A percentile compares a stretch with the other conserved stretches of the same genome.
These are phyloP conservation scores for Claviceps quebecensis DNA, from an alignment of 2,329 filamentous ascomycete genomes.

Conservation along the genomic window DNA sequence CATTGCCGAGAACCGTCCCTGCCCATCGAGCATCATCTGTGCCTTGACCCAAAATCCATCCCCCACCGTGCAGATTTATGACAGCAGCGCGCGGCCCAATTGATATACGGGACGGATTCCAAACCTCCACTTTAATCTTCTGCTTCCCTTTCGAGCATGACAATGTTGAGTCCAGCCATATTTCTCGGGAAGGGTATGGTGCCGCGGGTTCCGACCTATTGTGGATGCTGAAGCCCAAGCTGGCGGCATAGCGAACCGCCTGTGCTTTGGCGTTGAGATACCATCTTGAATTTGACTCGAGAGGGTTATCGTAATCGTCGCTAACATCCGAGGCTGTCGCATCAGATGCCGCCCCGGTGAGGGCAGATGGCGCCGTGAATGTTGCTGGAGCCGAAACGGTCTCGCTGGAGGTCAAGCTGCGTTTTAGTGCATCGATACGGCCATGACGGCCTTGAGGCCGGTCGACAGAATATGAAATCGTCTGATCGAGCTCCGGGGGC, in stretches of 20 bases:
- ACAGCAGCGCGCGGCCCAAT: constrained; percentile 35
- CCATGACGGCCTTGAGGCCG: background rate
- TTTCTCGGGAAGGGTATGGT: constrained; percentile 22
- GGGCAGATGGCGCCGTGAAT: constrained; percentile 5
- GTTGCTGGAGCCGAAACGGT: background rate
- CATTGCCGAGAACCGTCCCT: constrained; percentile 33
- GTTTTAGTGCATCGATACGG: constrained; percentile 7
- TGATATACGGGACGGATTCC: constrained; percentile 22
- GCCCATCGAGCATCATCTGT: constrained; percentile 52
- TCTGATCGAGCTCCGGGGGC: background rate
- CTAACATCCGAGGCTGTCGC: constrained; percentile 18
- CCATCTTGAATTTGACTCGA: constrained; percentile 30
- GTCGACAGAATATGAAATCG: background rate
- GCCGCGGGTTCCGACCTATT: constrained; percentile 27
- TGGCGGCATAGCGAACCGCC: constrained; percentile 29
- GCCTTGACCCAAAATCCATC: constrained; percentile 48
- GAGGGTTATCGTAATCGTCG: constrained; percentile 28
- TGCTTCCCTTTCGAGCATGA: constrained; percentile 20
- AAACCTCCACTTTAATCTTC: constrained; percentile 34
- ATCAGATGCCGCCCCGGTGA: constrained; percentile 14
- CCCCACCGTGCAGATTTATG: constrained; percentile 55
- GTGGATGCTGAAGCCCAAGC: constrained; percentile 27
- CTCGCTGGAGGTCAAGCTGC: constrained; percentile 3
- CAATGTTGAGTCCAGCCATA: constrained; percentile 30
- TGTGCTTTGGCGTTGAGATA: constrained; percentile 27